Conservation (phyloP, 1,284 basidiomycete species). For the Golubevia sp. region DNA sequence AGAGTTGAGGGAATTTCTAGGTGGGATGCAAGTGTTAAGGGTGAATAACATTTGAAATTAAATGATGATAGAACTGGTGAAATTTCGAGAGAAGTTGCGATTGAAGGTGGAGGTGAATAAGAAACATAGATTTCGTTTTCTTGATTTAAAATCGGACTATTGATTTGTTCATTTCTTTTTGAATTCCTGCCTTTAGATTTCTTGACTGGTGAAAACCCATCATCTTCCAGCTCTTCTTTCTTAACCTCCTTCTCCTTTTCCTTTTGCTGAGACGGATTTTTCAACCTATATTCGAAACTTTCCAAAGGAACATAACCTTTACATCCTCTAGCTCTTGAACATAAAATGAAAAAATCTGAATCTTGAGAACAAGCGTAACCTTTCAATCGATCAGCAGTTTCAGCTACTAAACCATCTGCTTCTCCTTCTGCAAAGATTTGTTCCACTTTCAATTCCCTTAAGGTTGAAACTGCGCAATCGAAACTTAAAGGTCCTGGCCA, state of each 20-base stretch:
- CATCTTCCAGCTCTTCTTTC: conserved; percentile 13
- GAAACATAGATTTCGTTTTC: not conserved
- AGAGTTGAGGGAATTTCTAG: conserved; percentile 30
- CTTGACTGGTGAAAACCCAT: conserved; percentile 34
- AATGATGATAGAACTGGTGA: not conserved
- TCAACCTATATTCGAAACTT: conserved; percentile 28
- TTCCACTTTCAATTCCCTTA: conserved; percentile 16
- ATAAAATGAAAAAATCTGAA: conserved; percentile 47
- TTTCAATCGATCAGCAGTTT: conserved; percentile 24
- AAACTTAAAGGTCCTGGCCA: conserved; percentile 28
- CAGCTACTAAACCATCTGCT: conserved; percentile 40
- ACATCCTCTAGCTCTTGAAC: conserved; percentile 23
- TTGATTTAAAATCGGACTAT: not conserved
- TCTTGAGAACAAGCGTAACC: conserved; percentile 43
- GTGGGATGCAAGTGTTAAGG: conserved; percentile 26
- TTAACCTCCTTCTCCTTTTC: not conserved
- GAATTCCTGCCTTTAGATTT: conserved; percentile 9
- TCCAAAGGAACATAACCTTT: conserved; percentile 41
- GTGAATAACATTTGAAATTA: conserved; percentile 29
- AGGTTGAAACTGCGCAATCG: conserved; percentile 25
- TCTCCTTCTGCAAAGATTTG: conserved; percentile 31
- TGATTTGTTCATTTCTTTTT: conserved; percentile 1
- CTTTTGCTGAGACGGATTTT: not conserved
- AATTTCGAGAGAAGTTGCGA: not conserved
- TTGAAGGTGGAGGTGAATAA: not conserved